A percentile compares a stretch with the other conserved stretches of the same genome.
These are phyloP conservation scores for Cladosporium phlei DNA, from an alignment of 2,329 filamentous ascomycete species.

Conservation along the genomic window DNA sequence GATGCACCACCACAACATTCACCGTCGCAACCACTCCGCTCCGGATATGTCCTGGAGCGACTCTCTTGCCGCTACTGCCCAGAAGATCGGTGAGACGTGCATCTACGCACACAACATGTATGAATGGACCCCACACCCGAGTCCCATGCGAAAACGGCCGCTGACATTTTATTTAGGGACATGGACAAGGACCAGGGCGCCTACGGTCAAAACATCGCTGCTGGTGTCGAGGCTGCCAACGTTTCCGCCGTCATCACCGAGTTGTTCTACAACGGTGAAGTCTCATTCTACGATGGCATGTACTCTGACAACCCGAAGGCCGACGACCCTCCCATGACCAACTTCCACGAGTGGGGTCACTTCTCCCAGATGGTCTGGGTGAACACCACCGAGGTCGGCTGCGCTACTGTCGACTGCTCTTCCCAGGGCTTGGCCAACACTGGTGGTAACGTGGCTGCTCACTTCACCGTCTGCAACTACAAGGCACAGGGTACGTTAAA, in stretches of 20 bases:
- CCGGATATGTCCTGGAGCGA: constrained; percentile 61
- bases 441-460: constrained; percentile 44
- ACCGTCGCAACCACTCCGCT: constrained; percentile 77
- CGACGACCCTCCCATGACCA: constrained; percentile 53
- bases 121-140: constrained; percentile 33
- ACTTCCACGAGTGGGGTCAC: constrained; percentile 67
- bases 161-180: constrained; percentile 41
- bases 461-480: constrained; percentile 90
- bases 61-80: constrained; percentile 60
- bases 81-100: constrained; percentile 61
- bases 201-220: constrained; percentile 92
- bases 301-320: no score
- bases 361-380: constrained; percentile 74
- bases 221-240: constrained; percentile 53
- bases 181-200: constrained; percentile 56
- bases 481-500: constrained; percentile 59
- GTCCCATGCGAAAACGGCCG: not conserved
- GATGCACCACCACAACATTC: constrained; percentile 75
- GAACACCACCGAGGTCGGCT: constrained; percentile 58
- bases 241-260: constrained; percentile 68
- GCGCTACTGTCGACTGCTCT: constrained; percentile 53
- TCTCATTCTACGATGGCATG: constrained; percentile 48
- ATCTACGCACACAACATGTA: constrained; percentile 73
- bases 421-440: constrained; percentile 47
- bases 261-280: constrained; percentile 85